phyloP scores from a whole-genome alignment of 129 eudicot species.

The Artemisia annua region DNA sequence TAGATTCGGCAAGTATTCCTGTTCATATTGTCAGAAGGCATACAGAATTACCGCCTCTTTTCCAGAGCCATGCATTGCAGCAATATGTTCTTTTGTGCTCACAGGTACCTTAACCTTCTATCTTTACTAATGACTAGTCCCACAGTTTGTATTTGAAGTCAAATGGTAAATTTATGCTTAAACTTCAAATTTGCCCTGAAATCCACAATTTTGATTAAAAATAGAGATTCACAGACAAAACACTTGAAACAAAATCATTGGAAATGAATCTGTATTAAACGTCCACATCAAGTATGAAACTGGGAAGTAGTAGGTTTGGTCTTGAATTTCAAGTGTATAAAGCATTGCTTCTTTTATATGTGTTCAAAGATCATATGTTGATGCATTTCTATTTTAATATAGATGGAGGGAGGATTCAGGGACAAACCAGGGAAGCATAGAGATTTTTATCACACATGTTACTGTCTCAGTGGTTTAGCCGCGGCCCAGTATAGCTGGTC shows the following conservation, averaged over 20 bases:
- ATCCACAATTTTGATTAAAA: background rate
- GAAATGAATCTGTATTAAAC: background rate
- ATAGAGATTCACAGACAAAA: background rate
- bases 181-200: constrained; percentile 5
- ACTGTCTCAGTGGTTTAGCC: constrained; percentile 88
- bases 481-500: constrained; percentile 60
- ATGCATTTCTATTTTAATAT: background rate
- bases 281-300: constrained; percentile 9
- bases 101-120: constrained; percentile 51
- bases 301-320: constrained; percentile 11
- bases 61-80: constrained; percentile 74
- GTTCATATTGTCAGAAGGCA: constrained; percentile 27
- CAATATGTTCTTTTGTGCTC: constrained; percentile 81
- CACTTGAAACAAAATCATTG: background rate
- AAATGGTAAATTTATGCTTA: constrained; percentile 3
- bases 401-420: constrained; percentile 87
- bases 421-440: constrained; percentile 92
- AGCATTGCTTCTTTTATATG: background rate
- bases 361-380: constrained; percentile 18
- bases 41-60: constrained; percentile 48
- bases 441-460: constrained; percentile 90
- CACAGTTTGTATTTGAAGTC: background rate
- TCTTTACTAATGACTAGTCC: background rate
- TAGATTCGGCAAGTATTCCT: constrained; percentile 29
- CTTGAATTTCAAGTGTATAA: constrained; percentile 2